Conservation (phyloP, 208 protist genomes). For the Wallacemonas sp. region DNA sequence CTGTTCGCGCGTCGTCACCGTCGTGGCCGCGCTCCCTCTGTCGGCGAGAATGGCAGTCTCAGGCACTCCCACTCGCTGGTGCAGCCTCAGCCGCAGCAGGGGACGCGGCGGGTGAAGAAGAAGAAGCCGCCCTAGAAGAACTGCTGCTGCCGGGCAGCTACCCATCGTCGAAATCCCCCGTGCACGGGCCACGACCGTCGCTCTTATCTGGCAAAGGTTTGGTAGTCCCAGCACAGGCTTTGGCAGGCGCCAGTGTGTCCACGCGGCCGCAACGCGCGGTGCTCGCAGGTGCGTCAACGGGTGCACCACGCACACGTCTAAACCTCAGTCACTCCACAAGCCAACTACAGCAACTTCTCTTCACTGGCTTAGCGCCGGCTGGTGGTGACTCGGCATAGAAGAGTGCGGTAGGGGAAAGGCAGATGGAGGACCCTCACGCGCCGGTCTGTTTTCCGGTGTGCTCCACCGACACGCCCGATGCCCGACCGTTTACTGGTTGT, state of each 20-base stretch:
- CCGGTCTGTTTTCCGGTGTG: too few species aligned
- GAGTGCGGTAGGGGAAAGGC: too few species aligned
- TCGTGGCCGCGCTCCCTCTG: constrained; percentile 1
- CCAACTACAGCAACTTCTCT: constrained; percentile 6
- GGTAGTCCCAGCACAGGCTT: background rate
- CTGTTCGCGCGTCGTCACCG: background rate
- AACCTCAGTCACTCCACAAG: background rate
- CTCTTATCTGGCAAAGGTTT: background rate
- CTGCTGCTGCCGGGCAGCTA: constrained; percentile 27
- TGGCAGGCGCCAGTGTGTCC: background rate
- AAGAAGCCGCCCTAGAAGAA: constrained; percentile 14
- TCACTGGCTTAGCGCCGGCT: too few species aligned
- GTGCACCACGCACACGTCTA: background rate
- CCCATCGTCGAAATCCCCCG: background rate
- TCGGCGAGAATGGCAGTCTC: background rate
- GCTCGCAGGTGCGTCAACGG: background rate
- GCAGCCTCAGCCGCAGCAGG: background rate
- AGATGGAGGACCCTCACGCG: too few species aligned
- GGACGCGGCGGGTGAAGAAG: background rate
- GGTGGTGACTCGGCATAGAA: too few species aligned
- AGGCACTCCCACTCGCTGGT: background rate
- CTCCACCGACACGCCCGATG: too few species aligned
- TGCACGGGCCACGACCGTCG: background rate
- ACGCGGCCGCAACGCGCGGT: background rate
- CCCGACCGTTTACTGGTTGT: too few species aligned